A percentile compares a stretch with the other conserved stretches of the same genome.
Evolutionary conservation across 768 basidiomycete species (phyloP).

Genomic region (Leucocoprinus leucothites): DNA sequence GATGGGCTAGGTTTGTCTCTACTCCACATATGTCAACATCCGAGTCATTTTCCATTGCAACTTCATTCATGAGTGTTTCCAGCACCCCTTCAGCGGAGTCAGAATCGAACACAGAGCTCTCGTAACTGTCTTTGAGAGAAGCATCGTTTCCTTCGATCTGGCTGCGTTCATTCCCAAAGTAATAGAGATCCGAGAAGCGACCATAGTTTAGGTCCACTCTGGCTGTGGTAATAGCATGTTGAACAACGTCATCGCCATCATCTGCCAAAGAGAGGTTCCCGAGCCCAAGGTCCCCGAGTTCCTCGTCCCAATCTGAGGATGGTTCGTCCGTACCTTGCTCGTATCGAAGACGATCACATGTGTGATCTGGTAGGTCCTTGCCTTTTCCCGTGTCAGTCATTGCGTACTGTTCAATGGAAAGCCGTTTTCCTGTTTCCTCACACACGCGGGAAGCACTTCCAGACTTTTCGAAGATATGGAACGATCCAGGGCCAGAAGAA

Average conservation of each 20-base stretch:
- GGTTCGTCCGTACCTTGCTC: not conserved
- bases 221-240: conserved; percentile 28
- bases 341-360: not conserved
- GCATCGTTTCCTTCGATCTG: conserved; percentile 1
- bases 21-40: conserved; percentile 6
- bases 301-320: not conserved
- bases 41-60: not conserved
- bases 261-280: conserved; percentile 25
- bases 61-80: not conserved
- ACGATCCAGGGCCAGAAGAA: not conserved
- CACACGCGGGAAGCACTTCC: not conserved
- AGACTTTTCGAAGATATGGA: not conserved
- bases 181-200: conserved; percentile 38
- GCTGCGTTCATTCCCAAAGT: conserved; percentile 23
- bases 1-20: conserved; percentile 11
- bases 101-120: not conserved
- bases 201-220: conserved; percentile 22
- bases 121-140: conserved; percentile 12
- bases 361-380: not conserved
- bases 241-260: conserved; percentile 33
- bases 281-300: conserved; percentile 10
- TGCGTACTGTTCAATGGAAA: not conserved
- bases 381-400: no score
- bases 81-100: not conserved
- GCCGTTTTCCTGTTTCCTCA: not conserved